Conservation (phyloP, 176 grass and related monocot genomes). For the Urochloa ruziziensis region DNA sequence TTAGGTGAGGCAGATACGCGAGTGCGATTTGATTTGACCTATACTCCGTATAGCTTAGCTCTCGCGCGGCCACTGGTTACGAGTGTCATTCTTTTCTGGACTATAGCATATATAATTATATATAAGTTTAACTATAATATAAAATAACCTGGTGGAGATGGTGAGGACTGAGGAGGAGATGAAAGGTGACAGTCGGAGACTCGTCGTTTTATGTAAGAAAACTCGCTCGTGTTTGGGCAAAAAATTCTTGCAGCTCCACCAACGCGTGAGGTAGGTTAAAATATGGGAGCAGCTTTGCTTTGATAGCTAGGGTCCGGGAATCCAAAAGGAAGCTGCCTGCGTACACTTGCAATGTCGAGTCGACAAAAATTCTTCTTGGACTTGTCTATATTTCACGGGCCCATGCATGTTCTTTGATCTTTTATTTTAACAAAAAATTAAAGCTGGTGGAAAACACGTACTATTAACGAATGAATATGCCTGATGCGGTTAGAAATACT, state of each 20-base stretch:
- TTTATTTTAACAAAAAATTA: not conserved
- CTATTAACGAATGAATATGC: not conserved
- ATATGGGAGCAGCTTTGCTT: not conserved
- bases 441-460: not conserved
- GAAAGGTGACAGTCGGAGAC: slow-evolving; percentile 45
- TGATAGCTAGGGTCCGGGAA: not conserved
- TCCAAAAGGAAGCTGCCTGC: not conserved
- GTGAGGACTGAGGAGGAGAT: slow-evolving; percentile 8
- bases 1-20: slow-evolving; percentile 50
- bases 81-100: slow-evolving; percentile 30
- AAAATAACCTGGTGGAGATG: slow-evolving; percentile 36
- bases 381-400: slow-evolving; percentile 21
- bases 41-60: not conserved
- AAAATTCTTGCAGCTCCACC: slow-evolving; percentile 5
- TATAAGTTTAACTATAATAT: not conserved
- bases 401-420: not conserved
- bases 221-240: not conserved
- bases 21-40: slow-evolving; percentile 48
- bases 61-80: no score
- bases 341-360: not conserved
- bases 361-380: not conserved
- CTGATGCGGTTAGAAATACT: not conserved
- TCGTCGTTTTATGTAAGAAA: slow-evolving; percentile 1
- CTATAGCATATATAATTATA: no score
- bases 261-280: slow-evolving; percentile 27